These are phyloP conservation scores for Colletotrichum agaves DNA, from an alignment of 2,329 filamentous ascomycete genomes.

Conservation along the genomic window DNA sequence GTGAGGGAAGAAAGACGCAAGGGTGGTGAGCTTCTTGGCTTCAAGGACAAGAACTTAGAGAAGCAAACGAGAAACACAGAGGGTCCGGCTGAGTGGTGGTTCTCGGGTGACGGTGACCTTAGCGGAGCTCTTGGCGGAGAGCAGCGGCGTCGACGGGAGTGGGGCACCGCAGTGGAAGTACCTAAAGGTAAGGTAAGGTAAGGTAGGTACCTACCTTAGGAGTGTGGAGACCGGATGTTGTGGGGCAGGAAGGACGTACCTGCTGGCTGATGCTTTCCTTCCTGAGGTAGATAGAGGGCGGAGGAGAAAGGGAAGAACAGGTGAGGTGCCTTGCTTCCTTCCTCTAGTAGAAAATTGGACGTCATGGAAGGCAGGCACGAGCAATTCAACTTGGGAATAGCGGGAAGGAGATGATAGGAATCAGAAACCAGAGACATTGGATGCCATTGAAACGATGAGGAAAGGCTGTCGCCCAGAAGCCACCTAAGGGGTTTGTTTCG, in stretches of 20 bases:
- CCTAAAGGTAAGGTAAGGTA: no score
- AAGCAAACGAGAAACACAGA: conserved; percentile 2
- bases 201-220: no score
- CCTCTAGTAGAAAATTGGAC: no score
- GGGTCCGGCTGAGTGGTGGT: conserved; percentile 32
- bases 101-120: conserved; percentile 37
- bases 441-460: conserved; percentile 8
- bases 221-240: conserved; percentile 15
- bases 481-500: conserved; percentile 7
- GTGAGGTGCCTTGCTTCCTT: not conserved
- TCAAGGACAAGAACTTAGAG: conserved; percentile 19
- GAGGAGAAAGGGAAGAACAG: not conserved
- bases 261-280: not conserved
- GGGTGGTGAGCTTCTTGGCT: conserved; percentile 34
- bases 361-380: not conserved
- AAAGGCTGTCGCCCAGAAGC: not conserved
- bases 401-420: not conserved
- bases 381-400: not conserved
- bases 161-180: conserved; percentile 23
- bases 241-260: conserved; percentile 13
- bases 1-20: conserved; percentile 30
- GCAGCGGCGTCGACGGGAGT: conserved; percentile 33
- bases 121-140: conserved; percentile 36
- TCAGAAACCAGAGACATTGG: conserved; percentile 18
- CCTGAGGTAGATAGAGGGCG: no score